Conservation (phyloP, 352 stramenopile species). For the Pythium chondricola region DNA sequence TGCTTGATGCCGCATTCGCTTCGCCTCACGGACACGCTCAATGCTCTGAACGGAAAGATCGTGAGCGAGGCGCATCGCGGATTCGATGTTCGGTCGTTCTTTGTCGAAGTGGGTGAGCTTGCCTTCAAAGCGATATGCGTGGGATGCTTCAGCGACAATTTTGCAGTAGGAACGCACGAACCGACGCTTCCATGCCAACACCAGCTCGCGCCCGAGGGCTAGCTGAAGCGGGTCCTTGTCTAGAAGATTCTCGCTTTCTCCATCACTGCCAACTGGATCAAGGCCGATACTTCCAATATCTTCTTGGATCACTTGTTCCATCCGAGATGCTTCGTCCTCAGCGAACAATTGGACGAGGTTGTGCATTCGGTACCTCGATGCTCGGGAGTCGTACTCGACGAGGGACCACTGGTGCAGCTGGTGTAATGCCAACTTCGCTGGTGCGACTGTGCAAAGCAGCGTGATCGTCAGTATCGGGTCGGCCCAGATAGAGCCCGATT, state of each 20-base stretch:
- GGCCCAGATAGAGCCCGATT: neutral
- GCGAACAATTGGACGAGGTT: constrained; percentile 82
- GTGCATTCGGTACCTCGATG: constrained; percentile 74
- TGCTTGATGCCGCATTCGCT: constrained; percentile 31
- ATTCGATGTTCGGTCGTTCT: constrained; percentile 78
- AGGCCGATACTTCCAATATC: too few species aligned
- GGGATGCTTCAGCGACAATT: constrained; percentile 65
- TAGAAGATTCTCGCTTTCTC: constrained; percentile 1
- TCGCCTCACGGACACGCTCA: constrained; percentile 54
- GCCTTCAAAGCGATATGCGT: constrained; percentile 71
- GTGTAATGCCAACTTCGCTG: constrained; percentile 43
- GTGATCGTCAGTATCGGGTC: neutral
- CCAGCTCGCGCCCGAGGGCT: constrained; percentile 47
- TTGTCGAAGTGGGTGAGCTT: constrained; percentile 69
- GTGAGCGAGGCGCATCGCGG: constrained; percentile 64
- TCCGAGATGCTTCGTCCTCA: constrained; percentile 59
- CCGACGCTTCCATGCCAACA: constrained; percentile 71
- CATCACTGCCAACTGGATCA: too few species aligned
- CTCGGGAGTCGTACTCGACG: constrained; percentile 65
- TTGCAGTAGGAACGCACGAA: constrained; percentile 87
- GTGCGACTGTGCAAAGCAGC: constrained; percentile 22
- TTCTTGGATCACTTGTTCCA: constrained; percentile 42
- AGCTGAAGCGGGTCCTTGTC: constrained; percentile 20
- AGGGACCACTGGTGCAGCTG: constrained; percentile 77
- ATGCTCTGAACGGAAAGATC: constrained; percentile 74